Evolutionary conservation across 495 filamentous ascomycete species (phyloP), one percentile per base, ranked within the genome.

Genomic region (Pyrenopolyporus hunteri): DNA sequence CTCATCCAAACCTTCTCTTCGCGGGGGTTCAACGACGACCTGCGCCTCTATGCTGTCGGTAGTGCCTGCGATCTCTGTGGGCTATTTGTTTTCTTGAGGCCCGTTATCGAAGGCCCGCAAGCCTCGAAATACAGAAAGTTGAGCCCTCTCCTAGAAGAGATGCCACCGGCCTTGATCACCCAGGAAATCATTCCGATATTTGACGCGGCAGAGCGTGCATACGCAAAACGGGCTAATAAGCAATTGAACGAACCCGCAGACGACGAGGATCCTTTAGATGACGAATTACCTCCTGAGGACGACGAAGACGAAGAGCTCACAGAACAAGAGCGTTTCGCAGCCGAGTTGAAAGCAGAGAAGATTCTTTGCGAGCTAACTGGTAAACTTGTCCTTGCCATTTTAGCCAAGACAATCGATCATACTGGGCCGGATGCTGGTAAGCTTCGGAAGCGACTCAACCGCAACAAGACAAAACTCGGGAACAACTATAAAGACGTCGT

Each of bases 361-460:
- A 82, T 85, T 13, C 79, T 98, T 0, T 97, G 93, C 74, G 89
- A 91, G 63, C 78, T 96, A 2, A 85, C 92, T 4, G 87, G 88
- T 32, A 92, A 92, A 63, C 80, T 94, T 28, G 90, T 97, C 6
- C 78, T 95, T 17, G 87, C 87, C 0, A 84, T 95, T 19, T 78
- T 90, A 4, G 91, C 85, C 6, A 84, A 86, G 32, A 83, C 89
- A 13, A 70, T 96, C 37, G 91, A 96, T 58, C 75, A 79, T 11
- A 80, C 73, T 1, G 84, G 82, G 1, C 73, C 79, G 17, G 71
- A 81, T 25, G 81, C 81, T 11, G 87, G 87, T 0, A 80, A 83
- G 55, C 78, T 92, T 17, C 79, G 81, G 45, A 80, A 83, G 61
- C 75, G 88, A 20, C 76, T 97, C 10, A 73, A 81, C 28, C 78